Evolutionary conservation across 2,329 filamentous ascomycete genomes (phyloP), one percentile per base, ranked within the genome.

Genomic region (Aureobasidium sp.): DNA sequence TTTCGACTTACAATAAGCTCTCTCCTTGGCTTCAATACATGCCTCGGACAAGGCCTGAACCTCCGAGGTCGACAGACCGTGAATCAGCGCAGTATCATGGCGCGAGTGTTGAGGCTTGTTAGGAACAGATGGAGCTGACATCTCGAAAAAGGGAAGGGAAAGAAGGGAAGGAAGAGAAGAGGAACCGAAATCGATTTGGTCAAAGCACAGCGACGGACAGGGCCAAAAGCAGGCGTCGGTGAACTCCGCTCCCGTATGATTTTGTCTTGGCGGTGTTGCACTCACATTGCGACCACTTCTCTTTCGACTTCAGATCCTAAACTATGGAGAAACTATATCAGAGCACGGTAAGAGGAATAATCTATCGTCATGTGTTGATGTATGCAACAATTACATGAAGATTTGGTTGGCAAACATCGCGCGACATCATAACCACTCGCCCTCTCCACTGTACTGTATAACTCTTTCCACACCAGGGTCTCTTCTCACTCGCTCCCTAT

Each of bases 1-100:
- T 45, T 21, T 25, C 57, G 34, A 78, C 77, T 73, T 76, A 83
- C 91, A 96, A 78, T 97, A 96, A 39, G 93, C 91, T 59, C 79
- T 82, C 2, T 79, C 79, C 74, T 95, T 95, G 63, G 92, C 91
- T 6, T 84, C 84, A 59, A 83, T 79, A 66, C 87, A 86, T 70
- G 82, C 79, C 62, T 77, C 74, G 59, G 81, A 82, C 51, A 96
- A 82, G 45, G 79, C 77, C 63, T 79, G 72, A 71, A 96, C 83
- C 72, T 96, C 87, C 53, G 77, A 72, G 16, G 75, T 71, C 10
- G 83, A 85, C 47, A 96, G 78, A 27, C 77, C 77, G 67, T 79
- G 70, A 45, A 79, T 75, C 69, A 79, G 65, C 58, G 72, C 76
- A 57, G 75, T 77, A 37, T 70, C 72, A 63, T 71, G 68, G 36